phyloP scores from a whole-genome alignment of 345 rosid species.

The Arabidopsis suecica region DNA sequence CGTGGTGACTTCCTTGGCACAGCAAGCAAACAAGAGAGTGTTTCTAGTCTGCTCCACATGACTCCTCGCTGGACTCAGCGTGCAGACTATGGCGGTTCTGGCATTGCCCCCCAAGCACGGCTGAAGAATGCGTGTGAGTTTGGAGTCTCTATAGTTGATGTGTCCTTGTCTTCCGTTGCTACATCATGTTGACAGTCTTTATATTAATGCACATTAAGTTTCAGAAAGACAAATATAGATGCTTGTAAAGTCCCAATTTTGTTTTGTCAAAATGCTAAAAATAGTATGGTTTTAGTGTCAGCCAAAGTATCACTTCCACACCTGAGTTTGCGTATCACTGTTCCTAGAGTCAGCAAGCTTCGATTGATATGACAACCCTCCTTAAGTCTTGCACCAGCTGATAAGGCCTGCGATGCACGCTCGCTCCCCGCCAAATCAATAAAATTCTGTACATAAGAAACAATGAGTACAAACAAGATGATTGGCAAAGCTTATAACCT shows the following conservation, averaged over 20 bases:
- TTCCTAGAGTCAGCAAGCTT: conserved; percentile 90
- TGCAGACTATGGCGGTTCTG: conserved; percentile 94
- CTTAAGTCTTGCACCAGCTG: conserved; percentile 89
- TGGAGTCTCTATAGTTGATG: conserved; percentile 95
- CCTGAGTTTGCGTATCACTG: conserved; percentile 98
- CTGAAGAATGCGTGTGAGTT: conserved; percentile 90
- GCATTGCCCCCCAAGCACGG: conserved; percentile 98
- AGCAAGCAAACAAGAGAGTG: conserved; percentile 94
- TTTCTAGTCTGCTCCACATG: conserved; percentile 99
- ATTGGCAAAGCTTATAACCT: conserved; percentile 7
- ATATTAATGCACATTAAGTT: conserved; percentile 19
- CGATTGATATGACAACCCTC: conserved; percentile 99
- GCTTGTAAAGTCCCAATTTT: conserved; percentile 11
- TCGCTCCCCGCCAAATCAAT: conserved; percentile 98
- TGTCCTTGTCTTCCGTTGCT: conserved; percentile 95
- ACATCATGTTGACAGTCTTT: conserved; percentile 43
- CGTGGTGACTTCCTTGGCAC: conserved; percentile 96
- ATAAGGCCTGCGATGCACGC: conserved; percentile 90
- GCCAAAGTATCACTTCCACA: conserved; percentile 36
- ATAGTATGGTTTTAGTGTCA: background rate
- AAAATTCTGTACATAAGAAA: conserved; percentile 68
- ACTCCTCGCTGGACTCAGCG: conserved; percentile 94
- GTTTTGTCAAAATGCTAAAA: conserved; percentile 14
- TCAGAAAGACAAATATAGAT: conserved; percentile 25
- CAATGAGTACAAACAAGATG: conserved; percentile 24